Conservation (phyloP, 2,329 filamentous ascomycete species). For the Pseudogymnoascus destructans region DNA sequence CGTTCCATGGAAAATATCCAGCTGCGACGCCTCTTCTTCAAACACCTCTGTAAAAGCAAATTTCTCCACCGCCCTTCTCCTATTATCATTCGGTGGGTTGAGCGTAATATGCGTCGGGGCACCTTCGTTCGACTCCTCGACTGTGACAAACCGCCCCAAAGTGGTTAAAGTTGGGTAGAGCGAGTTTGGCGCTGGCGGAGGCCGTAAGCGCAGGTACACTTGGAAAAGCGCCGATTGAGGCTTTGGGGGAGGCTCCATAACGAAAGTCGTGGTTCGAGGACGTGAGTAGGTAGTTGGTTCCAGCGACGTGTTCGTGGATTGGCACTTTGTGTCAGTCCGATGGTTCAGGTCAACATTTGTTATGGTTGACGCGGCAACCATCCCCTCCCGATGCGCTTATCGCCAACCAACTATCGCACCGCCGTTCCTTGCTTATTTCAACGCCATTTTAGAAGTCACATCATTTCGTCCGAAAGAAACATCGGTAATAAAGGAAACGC, state of each 20-base stretch:
- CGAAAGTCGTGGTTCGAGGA: conserved; percentile 3
- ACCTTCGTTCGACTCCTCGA: conserved; percentile 45
- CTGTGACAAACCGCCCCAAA: conserved; percentile 60
- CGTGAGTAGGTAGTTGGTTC: background rate
- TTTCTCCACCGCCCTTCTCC: conserved; percentile 78
- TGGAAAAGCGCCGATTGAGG: conserved; percentile 58
- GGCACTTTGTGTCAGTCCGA: background rate
- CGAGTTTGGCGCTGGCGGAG: conserved; percentile 35
- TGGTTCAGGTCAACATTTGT: conserved; percentile 2
- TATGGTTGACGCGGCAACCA: background rate
- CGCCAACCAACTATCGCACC: background rate
- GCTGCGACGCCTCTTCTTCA: conserved; percentile 69
- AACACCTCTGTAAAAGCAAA: conserved; percentile 94
- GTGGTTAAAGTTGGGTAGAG: conserved; percentile 29
- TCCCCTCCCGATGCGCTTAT: background rate
- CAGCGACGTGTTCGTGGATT: background rate
- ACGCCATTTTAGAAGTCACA: background rate
- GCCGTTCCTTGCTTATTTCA: background rate
- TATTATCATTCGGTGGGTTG: conserved; percentile 67
- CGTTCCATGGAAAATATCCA: conserved; percentile 75
- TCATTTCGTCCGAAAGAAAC: background rate
- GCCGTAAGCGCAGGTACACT: conserved; percentile 76
- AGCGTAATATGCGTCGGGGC: conserved; percentile 60
- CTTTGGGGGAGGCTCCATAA: conserved; percentile 32
- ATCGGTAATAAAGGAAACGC: background rate